A percentile compares a stretch with the other conserved stretches of the same genome.
Evolutionary conservation across 805 yeast genomes (phyloP).

Genomic region (Ogataea haglerorum): DNA sequence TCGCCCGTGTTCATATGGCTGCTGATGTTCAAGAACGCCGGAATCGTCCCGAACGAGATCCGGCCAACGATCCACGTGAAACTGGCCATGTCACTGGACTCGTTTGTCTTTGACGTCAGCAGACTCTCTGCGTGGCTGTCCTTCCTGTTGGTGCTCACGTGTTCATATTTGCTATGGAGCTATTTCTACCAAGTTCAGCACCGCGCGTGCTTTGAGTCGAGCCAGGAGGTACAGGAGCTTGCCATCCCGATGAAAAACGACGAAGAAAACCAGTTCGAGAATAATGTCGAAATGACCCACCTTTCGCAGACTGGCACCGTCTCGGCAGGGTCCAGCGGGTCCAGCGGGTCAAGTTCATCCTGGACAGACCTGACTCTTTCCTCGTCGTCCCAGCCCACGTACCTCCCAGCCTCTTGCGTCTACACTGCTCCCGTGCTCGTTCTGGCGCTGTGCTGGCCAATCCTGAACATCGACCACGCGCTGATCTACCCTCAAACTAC

Average conservation of each 20-base stretch:
- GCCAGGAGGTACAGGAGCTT: background rate
- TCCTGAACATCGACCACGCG: slow-evolving; percentile 44
- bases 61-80: slow-evolving; percentile 54
- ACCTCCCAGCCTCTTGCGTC: slow-evolving; percentile 26
- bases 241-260: slow-evolving; percentile 4
- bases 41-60: slow-evolving; percentile 47
- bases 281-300: slow-evolving; percentile 4
- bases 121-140: slow-evolving; percentile 24
- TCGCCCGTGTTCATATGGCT: slow-evolving; percentile 55
- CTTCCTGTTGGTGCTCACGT: slow-evolving; percentile 8
- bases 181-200: slow-evolving; percentile 13
- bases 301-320: slow-evolving; percentile 5
- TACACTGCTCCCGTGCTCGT: slow-evolving; percentile 38
- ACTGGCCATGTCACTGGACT: slow-evolving; percentile 42
- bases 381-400: slow-evolving; percentile 6
- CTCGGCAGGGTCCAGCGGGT: slow-evolving; percentile 7
- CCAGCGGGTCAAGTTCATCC: slow-evolving; percentile 4
- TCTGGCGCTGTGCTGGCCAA: slow-evolving; percentile 43
- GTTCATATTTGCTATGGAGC: slow-evolving; percentile 21
- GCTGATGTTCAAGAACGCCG: slow-evolving; percentile 55
- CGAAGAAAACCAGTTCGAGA: slow-evolving; percentile 8
- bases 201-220: background rate
- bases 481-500: slow-evolving; percentile 40
- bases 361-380: slow-evolving; percentile 1
- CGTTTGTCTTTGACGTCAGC: slow-evolving; percentile 33